Evolutionary conservation across 768 basidiomycete genomes (phyloP).

Genomic region (Agaricus subrufescens): DNA sequence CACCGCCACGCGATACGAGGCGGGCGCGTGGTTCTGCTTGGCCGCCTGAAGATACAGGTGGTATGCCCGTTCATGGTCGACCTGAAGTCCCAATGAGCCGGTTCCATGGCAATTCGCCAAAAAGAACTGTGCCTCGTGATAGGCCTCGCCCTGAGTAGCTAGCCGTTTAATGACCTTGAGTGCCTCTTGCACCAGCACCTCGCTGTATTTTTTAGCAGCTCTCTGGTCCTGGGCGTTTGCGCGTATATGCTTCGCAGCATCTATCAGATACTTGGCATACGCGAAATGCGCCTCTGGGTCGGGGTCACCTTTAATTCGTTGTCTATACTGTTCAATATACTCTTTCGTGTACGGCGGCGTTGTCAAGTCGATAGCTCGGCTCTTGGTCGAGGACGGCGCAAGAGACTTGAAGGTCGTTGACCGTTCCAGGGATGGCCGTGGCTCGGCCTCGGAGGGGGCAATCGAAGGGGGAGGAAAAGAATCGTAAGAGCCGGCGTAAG

Average conservation of each 20-base stretch:
- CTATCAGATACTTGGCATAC: conserved; percentile 98
- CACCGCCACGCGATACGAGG: conserved; percentile 94
- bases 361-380: conserved; percentile 77
- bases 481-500: conserved; percentile 15
- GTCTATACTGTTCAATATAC: conserved; percentile 96
- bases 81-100: conserved; percentile 89
- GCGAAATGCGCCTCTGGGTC: conserved; percentile 97
- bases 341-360: conserved; percentile 91
- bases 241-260: conserved; percentile 92
- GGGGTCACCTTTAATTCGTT: conserved; percentile 94
- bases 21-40: conserved; percentile 94
- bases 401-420: conserved; percentile 56
- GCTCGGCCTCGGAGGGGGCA: conserved; percentile 45
- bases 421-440: conserved; percentile 52
- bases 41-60: conserved; percentile 95
- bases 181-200: conserved; percentile 80
- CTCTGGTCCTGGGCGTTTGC: conserved; percentile 70
- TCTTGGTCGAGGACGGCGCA: conserved; percentile 54
- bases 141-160: conserved; percentile 88
- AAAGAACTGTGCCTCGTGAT: conserved; percentile 98
- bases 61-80: conserved; percentile 97
- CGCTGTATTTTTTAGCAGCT: conserved; percentile 86
- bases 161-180: conserved; percentile 90
- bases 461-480: conserved; percentile 18
- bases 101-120: conserved; percentile 96